These are phyloP conservation scores for Populus deltoides DNA, from an alignment of 345 rosid species.

Conservation along the genomic window DNA sequence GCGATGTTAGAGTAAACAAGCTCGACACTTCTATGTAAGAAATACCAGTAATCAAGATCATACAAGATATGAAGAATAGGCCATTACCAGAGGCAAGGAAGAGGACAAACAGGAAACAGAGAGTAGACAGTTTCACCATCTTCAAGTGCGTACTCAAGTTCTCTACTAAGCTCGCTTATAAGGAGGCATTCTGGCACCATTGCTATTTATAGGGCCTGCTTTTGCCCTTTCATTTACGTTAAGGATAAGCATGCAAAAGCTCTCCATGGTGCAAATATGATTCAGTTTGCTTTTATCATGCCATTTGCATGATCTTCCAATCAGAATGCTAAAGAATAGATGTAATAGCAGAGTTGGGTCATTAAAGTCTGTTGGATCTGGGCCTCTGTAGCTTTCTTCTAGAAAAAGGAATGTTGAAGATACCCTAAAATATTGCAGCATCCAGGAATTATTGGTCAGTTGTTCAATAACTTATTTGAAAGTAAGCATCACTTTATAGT, in stretches of 20 bases:
- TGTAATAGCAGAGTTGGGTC: neutral
- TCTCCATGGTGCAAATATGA: neutral
- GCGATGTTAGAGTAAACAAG: too few species aligned
- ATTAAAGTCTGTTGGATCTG: neutral
- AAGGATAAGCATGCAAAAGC: conserved; percentile 2
- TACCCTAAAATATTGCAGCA: neutral
- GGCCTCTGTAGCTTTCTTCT: neutral
- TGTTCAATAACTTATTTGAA: too few species aligned
- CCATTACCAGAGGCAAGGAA: conserved; percentile 15
- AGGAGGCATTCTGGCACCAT: too few species aligned
- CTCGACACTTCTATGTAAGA: too few species aligned
- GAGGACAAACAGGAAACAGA: conserved; percentile 20
- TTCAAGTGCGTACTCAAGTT: neutral
- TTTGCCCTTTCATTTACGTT: neutral
- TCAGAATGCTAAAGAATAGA: neutral
- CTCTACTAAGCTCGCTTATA: neutral
- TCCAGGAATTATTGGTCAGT: too few species aligned
- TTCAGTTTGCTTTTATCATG: neutral
- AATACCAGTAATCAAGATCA: neutral
- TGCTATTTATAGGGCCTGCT: neutral
- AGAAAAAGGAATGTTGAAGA: neutral
- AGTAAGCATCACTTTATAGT: too few species aligned
- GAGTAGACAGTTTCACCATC: conserved; percentile 19
- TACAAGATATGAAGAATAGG: neutral
- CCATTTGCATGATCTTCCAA: neutral